These are phyloP conservation scores for Aspergillus carlsbadensis DNA, from an alignment of 495 filamentous ascomycete species.

Conservation along the genomic window DNA sequence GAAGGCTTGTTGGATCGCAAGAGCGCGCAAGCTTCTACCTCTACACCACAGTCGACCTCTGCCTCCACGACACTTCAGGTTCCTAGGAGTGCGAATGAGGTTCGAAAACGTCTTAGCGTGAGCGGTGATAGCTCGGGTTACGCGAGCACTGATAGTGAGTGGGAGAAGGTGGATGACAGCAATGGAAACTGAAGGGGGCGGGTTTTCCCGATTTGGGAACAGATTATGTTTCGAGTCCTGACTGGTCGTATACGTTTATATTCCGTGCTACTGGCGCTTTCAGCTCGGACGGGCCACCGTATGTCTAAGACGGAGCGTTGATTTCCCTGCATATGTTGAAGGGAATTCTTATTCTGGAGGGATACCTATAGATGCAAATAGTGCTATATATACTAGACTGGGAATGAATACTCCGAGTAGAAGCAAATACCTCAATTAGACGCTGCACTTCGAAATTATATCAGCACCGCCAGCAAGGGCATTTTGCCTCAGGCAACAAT, in stretches of 20 bases:
- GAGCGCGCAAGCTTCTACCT: conserved; percentile 12
- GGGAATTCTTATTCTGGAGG: conserved; percentile 7
- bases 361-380: conserved; percentile 17
- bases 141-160: conserved; percentile 55
- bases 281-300: background rate
- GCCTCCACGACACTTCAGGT: conserved; percentile 30
- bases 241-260: background rate
- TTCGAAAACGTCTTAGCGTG: conserved; percentile 42
- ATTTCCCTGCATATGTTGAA: background rate
- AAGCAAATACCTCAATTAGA: background rate
- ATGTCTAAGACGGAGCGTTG: background rate
- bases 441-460: too few relatives aligned
- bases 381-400: background rate
- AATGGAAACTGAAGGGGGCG: conserved; percentile 19
- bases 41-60: conserved; percentile 22
- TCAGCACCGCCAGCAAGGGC: background rate
- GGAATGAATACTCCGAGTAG: background rate
- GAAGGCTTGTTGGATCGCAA: conserved; percentile 32
- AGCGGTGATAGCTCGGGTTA: conserved; percentile 51
- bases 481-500: background rate
- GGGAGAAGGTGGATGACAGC: conserved; percentile 53
- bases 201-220: background rate
- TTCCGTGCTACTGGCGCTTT: background rate
- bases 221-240: background rate
- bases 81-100: conserved; percentile 25